Evolutionary conservation across 108 stramenopile genomes (phyloP), one percentile per base, ranked within the genome.

Genomic region (Cylindrotheca fusiformis): DNA sequence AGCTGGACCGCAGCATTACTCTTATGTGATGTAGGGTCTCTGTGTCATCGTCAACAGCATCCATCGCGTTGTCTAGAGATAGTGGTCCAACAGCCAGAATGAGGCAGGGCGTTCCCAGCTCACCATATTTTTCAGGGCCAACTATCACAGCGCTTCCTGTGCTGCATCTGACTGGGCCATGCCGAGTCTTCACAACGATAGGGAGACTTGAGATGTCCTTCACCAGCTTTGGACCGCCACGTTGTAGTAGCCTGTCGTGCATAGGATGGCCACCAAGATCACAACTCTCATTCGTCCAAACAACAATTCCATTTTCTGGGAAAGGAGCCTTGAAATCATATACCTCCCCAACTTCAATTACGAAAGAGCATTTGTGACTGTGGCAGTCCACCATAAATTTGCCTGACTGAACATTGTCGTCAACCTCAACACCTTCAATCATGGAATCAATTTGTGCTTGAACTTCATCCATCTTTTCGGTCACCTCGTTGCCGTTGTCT

Each of bases 281-380:
- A 50, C 72, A 74, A 27, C 48, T 27, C 55, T 74, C 72, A 28
- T 74, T 74, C 25, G 72, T 54, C 72, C 72, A 74, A 46, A 52
- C 45, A 2, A 74, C 65, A 51, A 74, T 67, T 8, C 72, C 72
- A 14, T 23, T 66, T 2, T 65, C 32, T 27, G 22, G 17, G 21
- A 50, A 26, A 25, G 50, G 29, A 50, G 63, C 30, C 1, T 52
- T 27, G 45, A 59, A 65, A 23, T 65, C 56, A n/a, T n/a, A 33
- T 24, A 53, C 32, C 3, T 55, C 41, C 3, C 65, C 72, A 29
- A 20, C 0, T 6, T 48, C 58, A 6, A 74, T n/a, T 0, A 36
- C 47, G 50, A 74, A 74, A 14, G 50, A 58, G 30, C 72, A 74
- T 45, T 51, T 48, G 24, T 54, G 65, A 47, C 52, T 44, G 20